A percentile compares a stretch with the other conserved stretches of the same genome.
Conservation (phyloP, 176 grass and related monocot species). For the Oryza meyeriana region DNA sequence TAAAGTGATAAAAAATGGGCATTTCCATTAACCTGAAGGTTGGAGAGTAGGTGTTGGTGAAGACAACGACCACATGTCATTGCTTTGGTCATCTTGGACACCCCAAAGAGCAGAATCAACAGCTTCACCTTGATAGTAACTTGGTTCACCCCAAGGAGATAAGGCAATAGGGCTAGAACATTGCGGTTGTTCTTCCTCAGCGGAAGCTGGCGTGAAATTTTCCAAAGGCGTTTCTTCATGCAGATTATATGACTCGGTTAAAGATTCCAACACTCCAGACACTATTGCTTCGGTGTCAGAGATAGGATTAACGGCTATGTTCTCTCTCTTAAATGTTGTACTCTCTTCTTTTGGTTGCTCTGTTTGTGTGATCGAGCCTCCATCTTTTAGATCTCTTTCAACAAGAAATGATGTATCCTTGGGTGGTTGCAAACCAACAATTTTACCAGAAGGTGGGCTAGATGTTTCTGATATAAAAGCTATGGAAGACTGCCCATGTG, state of each 20-base stretch:
- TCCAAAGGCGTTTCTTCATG: slow-evolving; percentile 19
- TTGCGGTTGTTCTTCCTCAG: slow-evolving; percentile 57
- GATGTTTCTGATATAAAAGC: slow-evolving; percentile 41
- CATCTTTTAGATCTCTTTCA: slow-evolving; percentile 36
- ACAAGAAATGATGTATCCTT: slow-evolving; percentile 38
- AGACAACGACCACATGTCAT: slow-evolving; percentile 65
- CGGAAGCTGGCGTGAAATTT: slow-evolving; percentile 33
- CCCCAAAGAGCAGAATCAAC: slow-evolving; percentile 63
- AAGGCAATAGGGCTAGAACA: slow-evolving; percentile 50
- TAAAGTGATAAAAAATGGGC: neutral
- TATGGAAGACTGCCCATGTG: slow-evolving; percentile 29
- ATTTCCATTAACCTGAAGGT: slow-evolving; percentile 50
- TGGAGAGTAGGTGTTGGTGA: slow-evolving; percentile 65
- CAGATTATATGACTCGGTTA: slow-evolving; percentile 27
- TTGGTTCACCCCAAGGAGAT: slow-evolving; percentile 55
- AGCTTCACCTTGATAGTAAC: slow-evolving; percentile 62
- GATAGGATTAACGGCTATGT: slow-evolving; percentile 21
- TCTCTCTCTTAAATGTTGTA: slow-evolving; percentile 12
- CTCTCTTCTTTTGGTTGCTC: slow-evolving; percentile 24
- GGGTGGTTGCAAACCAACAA: slow-evolving; percentile 36
- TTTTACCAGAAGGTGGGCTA: slow-evolving; percentile 35
- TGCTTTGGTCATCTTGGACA: slow-evolving; percentile 52
- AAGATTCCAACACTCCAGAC: slow-evolving; percentile 37
- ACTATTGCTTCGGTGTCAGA: slow-evolving; percentile 30
- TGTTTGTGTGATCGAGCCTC: slow-evolving; percentile 7